Evolutionary conservation across 306 rosid genomes (phyloP), one percentile per base, ranked within the genome.

Genomic region (Vigna unguiculata): DNA sequence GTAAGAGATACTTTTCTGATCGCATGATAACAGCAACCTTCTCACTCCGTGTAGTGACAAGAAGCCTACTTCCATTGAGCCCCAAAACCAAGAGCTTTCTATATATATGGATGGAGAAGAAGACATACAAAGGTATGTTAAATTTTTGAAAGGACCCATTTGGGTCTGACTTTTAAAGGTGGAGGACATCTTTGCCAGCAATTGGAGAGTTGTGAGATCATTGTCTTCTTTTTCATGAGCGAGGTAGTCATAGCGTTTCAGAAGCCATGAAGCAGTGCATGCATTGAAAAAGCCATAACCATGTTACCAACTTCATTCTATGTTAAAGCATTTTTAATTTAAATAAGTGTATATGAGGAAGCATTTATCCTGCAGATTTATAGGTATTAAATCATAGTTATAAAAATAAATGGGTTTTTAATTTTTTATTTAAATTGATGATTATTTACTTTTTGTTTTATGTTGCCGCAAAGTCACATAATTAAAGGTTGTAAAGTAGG

Each of bases 261-360:
- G 19, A 60, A 83, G n/a, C 86, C 86, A 83, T 41, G 74, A 32
- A 20, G 83, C 83, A 4, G 86, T 83, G 69, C 78, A 83, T 83
- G 83, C 69, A 24, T 46, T n/a, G 3, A 25, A 69, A 60, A 28
- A 28, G 32, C 32, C 32, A 30, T 16, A 5, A 73, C 32, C 34
- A 80, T 11, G 14, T 11, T 41, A 11, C 14, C 45, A 11, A 41
- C 47, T 41, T 10, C 14, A 2, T 9, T 28, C 4, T 28, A 28
- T 28, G 32, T 36, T 7, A 2, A 36, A 36, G 40, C 0, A 36
- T 36, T 7, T 36, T 6, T n/a, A 36, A 36, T 36, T 36, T 6
- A 36, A 7, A 36, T 36, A 36, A 7, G 0, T 7, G 40, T 36
- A 36, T 7, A 36, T 6, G n/a, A 36, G 7, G 10, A 36, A 36